phyloP scores from a whole-genome alignment of 176 grass and related monocot genomes.

The Avena eriantha region DNA sequence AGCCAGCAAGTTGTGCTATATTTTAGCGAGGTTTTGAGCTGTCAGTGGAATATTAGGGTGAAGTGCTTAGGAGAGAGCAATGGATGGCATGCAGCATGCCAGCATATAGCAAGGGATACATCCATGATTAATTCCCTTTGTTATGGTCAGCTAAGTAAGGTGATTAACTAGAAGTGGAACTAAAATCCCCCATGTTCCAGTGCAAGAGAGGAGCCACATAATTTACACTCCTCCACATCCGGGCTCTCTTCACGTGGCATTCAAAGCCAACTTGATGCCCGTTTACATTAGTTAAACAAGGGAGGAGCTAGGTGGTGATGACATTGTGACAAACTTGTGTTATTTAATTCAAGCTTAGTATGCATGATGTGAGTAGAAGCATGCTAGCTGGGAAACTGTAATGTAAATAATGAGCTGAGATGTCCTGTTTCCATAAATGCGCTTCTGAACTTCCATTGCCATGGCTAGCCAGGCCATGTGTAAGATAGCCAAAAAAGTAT shows the following conservation, averaged over 20 bases:
- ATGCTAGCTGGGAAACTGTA: conserved; percentile 14
- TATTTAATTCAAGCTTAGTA: conserved; percentile 21
- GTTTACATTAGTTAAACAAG: conserved; percentile 34
- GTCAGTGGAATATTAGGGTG: conserved; percentile 27
- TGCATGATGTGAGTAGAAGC: conserved; percentile 19
- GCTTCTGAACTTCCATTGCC: conserved; percentile 18
- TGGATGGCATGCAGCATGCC: not conserved
- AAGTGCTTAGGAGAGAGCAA: not conserved
- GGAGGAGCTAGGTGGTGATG: conserved; percentile 14
- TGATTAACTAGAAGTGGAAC: conserved; percentile 3
- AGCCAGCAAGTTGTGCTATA: conserved; percentile 27
- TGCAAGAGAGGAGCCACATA: conserved; percentile 8
- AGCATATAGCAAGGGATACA: not conserved
- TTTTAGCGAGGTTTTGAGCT: conserved; percentile 36
- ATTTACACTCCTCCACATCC: conserved; percentile 35
- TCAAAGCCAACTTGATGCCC: conserved; percentile 55
- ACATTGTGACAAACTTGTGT: conserved; percentile 17
- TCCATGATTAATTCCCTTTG: conserved; percentile 9
- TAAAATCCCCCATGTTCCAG: not conserved
- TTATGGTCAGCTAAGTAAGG: conserved; percentile 2
- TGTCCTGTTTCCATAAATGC: conserved; percentile 23
- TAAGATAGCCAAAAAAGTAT: not conserved
- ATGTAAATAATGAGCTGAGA: conserved; percentile 31
- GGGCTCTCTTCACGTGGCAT: conserved; percentile 59
- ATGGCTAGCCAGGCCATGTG: conserved; percentile 9